Evolutionary conservation across 139 green algal genomes (phyloP), one percentile per base, ranked within the genome.

Genomic region (Coccomyxa sp.): DNA sequence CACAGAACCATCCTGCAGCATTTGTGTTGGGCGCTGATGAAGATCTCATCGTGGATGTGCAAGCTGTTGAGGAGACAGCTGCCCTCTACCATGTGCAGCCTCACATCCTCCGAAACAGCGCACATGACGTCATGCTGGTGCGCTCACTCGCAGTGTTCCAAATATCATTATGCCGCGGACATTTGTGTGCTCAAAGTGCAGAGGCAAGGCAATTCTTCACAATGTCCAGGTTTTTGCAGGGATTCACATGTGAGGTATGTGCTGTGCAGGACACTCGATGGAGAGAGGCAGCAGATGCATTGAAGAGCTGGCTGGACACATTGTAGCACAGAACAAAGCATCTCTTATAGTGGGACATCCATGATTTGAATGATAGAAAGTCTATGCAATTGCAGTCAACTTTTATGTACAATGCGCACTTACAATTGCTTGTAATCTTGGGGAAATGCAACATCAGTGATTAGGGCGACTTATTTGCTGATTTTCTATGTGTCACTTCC

Each of bases 111-210:
- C 57, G 79, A 7, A 58, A 82, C 25, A 87, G 93, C 75, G 94
- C 93, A 13, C 95, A 98, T 79, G 95, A 98, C 85, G 81, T 92
- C 32, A 98, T 98, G 95, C 89, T 98, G 80, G 89, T 92, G 45
- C 15, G 87, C 32, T 68, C 51, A 51, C 0, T 76, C 12, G 25
- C 79, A 77, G 0, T 67, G 51, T 11, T 25, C 10, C 17, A 10
- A 31, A 45, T 79, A 45, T 51, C 16, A 30, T 17, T 21, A 18
- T 79, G 74, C 21, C 21, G 63, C 63, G 10, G 63, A 28, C 63
- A 71, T 71, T 21, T 9, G 7, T 28, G 63, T 28, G 63, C 63
- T 71, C 21, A 28, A 51, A 51, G 18, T 71, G 21, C 18, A 71
- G 18, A 71, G 10, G 63, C 21, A 25, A 71, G 18, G 63, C 9